A percentile compares a stretch with the other conserved stretches of the same genome.
Conservation (phyloP, 768 basidiomycete genomes). For the Russula sp. region DNA sequence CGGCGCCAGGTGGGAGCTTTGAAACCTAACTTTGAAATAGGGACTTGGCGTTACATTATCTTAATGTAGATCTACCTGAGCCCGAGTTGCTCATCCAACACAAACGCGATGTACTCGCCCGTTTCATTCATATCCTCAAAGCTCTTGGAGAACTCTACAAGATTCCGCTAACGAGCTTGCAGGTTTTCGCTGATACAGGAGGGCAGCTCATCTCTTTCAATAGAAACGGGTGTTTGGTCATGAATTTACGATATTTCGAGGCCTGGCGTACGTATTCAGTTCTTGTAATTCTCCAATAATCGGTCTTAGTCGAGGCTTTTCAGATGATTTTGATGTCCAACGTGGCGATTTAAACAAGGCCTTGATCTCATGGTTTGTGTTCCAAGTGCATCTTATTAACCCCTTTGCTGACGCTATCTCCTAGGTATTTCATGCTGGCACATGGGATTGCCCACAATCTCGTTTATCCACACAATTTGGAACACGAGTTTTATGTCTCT, state of each 20-base stretch:
- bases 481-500: constrained; percentile 94
- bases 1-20: constrained; percentile 24
- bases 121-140: constrained; percentile 71
- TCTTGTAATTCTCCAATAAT: not conserved
- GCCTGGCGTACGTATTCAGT: constrained; percentile 71
- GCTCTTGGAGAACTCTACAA: constrained; percentile 71
- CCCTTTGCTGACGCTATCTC: not conserved
- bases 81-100: constrained; percentile 47
- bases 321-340: constrained; percentile 72
- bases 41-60: not conserved
- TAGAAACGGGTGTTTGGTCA: constrained; percentile 77
- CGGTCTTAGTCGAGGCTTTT: not conserved
- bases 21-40: not conserved
- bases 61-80: constrained; percentile 56
- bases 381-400: not conserved
- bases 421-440: constrained; percentile 85
- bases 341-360: constrained; percentile 55
- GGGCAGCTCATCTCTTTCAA: constrained; percentile 94
- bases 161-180: constrained; percentile 68
- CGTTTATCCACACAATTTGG: constrained; percentile 79
- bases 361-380: constrained; percentile 70
- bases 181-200: constrained; percentile 79
- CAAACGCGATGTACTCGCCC: constrained; percentile 57
- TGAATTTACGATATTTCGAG: constrained; percentile 83
- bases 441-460: constrained; percentile 95